Evolutionary conservation across 768 basidiomycete genomes (phyloP).

Genomic region (Pulveroboletus sp.): DNA sequence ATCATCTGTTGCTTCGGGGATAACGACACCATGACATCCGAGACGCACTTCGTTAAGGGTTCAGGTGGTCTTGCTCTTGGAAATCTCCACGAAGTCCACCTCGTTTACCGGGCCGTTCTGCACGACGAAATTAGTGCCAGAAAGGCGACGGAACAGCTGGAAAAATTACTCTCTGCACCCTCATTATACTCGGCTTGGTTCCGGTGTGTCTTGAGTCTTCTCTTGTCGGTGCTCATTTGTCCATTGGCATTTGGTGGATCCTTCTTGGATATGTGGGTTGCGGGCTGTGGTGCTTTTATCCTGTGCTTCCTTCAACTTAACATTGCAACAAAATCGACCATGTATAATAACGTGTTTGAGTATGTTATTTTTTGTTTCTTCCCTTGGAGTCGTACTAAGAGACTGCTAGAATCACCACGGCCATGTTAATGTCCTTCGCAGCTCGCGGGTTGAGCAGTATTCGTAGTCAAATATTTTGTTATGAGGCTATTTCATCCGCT

Average conservation of each 20-base stretch:
- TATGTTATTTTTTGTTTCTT: constrained; percentile 27
- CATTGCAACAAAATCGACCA: constrained; percentile 67
- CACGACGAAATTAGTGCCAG: constrained; percentile 90
- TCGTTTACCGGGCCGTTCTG: constrained; percentile 80
- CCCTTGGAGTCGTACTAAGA: constrained; percentile 6
- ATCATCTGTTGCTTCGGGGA: constrained; percentile 90
- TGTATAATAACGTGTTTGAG: constrained; percentile 93
- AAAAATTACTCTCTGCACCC: constrained; percentile 55
- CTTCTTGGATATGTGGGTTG: constrained; percentile 81
- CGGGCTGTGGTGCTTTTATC: constrained; percentile 63
- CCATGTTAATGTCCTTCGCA: constrained; percentile 73
- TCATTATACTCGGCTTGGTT: constrained; percentile 60
- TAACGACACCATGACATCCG: constrained; percentile 81
- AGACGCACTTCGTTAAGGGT: constrained; percentile 86
- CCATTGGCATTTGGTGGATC: constrained; percentile 83
- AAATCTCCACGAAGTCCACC: constrained; percentile 77
- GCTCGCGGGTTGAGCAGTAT: constrained; percentile 83
- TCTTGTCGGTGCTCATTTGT: constrained; percentile 72
- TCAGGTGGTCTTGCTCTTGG: constrained; percentile 76
- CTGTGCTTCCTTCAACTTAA: constrained; percentile 67
- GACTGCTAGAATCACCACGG: constrained; percentile 66
- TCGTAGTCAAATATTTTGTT: constrained; percentile 76
- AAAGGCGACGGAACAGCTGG: constrained; percentile 60
- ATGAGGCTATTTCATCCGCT: constrained; percentile 84
- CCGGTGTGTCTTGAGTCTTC: constrained; percentile 66